A percentile compares a stretch with the other conserved stretches of the same genome.
These are phyloP conservation scores for Candida ascalaphidarum DNA, from an alignment of 805 yeast genomes.

Conservation along the genomic window DNA sequence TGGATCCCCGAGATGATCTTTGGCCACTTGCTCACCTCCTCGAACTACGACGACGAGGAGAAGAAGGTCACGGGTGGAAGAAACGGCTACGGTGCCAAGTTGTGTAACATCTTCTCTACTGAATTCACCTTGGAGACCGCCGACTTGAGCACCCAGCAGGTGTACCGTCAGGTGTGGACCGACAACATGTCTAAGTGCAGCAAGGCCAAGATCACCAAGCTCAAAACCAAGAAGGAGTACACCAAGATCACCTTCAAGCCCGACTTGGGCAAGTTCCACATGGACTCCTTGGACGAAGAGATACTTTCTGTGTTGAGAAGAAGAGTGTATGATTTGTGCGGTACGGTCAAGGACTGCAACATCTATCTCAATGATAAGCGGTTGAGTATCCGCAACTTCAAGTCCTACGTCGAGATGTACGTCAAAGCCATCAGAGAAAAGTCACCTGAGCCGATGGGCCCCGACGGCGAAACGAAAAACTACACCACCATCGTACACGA, in stretches of 20 bases:
- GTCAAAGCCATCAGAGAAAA: slow-evolving; percentile 63
- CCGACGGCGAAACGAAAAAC: slow-evolving; percentile 20
- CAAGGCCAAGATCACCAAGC: slow-evolving; percentile 61
- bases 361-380: slow-evolving; percentile 72
- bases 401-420: slow-evolving; percentile 82
- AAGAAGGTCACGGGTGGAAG: slow-evolving; percentile 98
- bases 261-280: slow-evolving; percentile 74
- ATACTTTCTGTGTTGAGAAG: slow-evolving; percentile 77
- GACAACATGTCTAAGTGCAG: slow-evolving; percentile 75
- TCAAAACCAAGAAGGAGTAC: slow-evolving; percentile 59
- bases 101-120: slow-evolving; percentile 92
- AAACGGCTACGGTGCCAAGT: slow-evolving; percentile 96
- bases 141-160: slow-evolving; percentile 52
- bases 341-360: slow-evolving; percentile 77
- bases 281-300: slow-evolving; percentile 80
- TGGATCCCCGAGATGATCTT: slow-evolving; percentile 95
- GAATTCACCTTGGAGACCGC: slow-evolving; percentile 85
- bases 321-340: slow-evolving; percentile 93
- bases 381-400: slow-evolving; percentile 66
- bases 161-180: slow-evolving; percentile 79
- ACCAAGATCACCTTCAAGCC: slow-evolving; percentile 87
- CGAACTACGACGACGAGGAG: slow-evolving; percentile 92
- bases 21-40: slow-evolving; percentile 89
- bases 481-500: slow-evolving; percentile 61
- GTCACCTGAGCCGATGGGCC: slow-evolving; percentile 22